Evolutionary conservation across 441 rosid species (phyloP).

Genomic region (Capsella rubella): DNA sequence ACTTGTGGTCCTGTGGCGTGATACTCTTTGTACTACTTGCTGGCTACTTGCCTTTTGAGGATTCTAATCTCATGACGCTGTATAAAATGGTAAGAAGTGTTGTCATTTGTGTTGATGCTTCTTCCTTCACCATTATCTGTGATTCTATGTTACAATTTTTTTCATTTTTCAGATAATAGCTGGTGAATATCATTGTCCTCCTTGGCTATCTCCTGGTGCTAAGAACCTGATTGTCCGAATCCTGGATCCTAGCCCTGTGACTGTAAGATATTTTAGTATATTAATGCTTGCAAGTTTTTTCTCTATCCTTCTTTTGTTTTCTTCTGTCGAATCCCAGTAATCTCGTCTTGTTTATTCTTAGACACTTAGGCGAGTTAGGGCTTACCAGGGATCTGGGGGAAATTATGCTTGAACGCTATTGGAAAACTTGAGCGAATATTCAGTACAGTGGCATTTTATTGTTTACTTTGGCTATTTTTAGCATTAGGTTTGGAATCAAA

Average conservation of each 20-base stretch:
- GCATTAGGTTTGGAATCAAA: constrained; percentile 5
- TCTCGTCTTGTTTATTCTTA: neutral
- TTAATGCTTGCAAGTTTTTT: constrained; percentile 10
- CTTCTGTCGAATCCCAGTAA: neutral
- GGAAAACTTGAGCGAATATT: neutral
- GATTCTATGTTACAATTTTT: constrained; percentile 36
- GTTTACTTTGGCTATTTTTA: neutral
- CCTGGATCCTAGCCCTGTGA: constrained; percentile 90
- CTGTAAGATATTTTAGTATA: constrained; percentile 60
- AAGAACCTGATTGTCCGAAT: constrained; percentile 79
- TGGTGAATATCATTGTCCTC: constrained; percentile 86
- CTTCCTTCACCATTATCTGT: constrained; percentile 35
- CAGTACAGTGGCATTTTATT: constrained; percentile 1
- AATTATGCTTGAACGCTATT: neutral
- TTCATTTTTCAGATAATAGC: constrained; percentile 65
- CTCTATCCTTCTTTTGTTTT: constrained; percentile 1
- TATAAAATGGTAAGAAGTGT: constrained; percentile 80
- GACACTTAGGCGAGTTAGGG: constrained; percentile 4
- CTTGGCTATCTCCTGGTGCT: constrained; percentile 87
- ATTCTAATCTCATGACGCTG: constrained; percentile 87
- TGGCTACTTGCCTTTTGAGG: constrained; percentile 98
- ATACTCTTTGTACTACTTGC: constrained; percentile 98
- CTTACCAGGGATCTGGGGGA: neutral
- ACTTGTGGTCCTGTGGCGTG: constrained; percentile 99
- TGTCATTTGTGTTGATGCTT: constrained; percentile 19